Percentiles rank a stretch among this genome's conserved stretches.
These are phyloP conservation scores for Tetradesmus obliquus DNA, from an alignment of 139 green algal species.

Conservation along the genomic window DNA sequence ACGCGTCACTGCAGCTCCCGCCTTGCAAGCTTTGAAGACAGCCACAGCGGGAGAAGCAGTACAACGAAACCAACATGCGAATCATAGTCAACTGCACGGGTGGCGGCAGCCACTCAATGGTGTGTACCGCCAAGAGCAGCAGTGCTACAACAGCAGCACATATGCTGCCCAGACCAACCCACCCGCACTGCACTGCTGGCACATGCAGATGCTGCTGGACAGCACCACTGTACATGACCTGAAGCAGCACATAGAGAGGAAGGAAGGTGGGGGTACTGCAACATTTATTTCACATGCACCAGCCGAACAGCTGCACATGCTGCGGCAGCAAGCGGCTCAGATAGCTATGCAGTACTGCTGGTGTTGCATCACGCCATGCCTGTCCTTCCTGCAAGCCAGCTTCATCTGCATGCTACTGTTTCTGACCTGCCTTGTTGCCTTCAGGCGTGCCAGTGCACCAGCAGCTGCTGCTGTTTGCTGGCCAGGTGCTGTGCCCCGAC, in stretches of 20 bases:
- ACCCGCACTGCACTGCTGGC: background rate
- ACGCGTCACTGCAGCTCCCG: background rate
- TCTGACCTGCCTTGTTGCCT: background rate
- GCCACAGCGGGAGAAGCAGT: background rate
- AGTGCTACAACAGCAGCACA: background rate
- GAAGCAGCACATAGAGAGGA: constrained; percentile 3
- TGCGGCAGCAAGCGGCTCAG: too few species aligned
- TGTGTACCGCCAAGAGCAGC: background rate
- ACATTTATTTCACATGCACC: background rate
- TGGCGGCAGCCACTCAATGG: constrained; percentile 7
- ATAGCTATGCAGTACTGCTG: too few species aligned
- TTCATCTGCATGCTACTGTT: background rate
- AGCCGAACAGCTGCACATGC: too few species aligned
- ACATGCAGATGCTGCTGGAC: constrained; percentile 29
- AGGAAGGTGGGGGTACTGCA: background rate
- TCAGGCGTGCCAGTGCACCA: background rate
- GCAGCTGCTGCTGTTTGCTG: constrained; percentile 45
- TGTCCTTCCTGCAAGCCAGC: background rate
- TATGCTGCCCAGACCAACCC: background rate
- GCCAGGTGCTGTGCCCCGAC: constrained; percentile 2
- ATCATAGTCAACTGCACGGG: constrained; percentile 26
- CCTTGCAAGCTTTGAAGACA: background rate
- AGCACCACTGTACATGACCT: constrained; percentile 20
- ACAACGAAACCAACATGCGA: too few species aligned
- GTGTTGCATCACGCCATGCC: background rate